These are phyloP conservation scores for Plasmodium chabaudi DNA, from an alignment of 169 alveolate genomes.

Conservation along the genomic window DNA sequence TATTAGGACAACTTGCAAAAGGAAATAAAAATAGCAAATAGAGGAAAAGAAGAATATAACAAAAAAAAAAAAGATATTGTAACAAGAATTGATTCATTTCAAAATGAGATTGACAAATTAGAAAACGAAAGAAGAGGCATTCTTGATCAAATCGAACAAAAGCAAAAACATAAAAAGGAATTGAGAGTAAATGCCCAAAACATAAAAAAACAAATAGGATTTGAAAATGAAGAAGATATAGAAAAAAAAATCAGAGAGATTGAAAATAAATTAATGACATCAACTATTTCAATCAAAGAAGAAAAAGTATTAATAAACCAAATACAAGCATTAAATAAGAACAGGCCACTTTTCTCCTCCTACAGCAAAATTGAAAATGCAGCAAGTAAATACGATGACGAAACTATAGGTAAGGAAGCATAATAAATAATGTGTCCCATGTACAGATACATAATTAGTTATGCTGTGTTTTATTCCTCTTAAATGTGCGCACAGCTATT, in stretches of 20 bases:
- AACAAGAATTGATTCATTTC: slow-evolving; percentile 79
- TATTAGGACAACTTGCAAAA: slow-evolving; percentile 78
- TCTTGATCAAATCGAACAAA: slow-evolving; percentile 80
- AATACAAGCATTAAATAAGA: slow-evolving; percentile 81
- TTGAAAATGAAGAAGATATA: slow-evolving; percentile 82
- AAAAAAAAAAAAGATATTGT: slow-evolving; percentile 80
- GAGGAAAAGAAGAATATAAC: slow-evolving; percentile 78
- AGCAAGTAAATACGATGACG: slow-evolving; percentile 77
- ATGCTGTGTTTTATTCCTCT: background rate
- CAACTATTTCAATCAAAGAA: slow-evolving; percentile 85
- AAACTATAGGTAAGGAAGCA: slow-evolving; percentile 21
- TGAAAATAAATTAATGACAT: slow-evolving; percentile 84
- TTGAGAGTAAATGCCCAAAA: slow-evolving; percentile 79
- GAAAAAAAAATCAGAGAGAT: slow-evolving; percentile 82
- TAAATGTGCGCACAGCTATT: background rate
- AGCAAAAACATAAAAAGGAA: slow-evolving; percentile 83
- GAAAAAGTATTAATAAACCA: slow-evolving; percentile 84
- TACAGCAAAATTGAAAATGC: slow-evolving; percentile 79
- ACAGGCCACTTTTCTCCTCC: slow-evolving; percentile 80
- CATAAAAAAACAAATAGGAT: slow-evolving; percentile 81
- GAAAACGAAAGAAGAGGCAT: slow-evolving; percentile 81
- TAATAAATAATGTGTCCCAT: background rate
- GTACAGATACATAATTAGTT: background rate
- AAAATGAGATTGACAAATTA: slow-evolving; percentile 78
- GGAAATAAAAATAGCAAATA: slow-evolving; percentile 80